These are phyloP conservation scores for Curvularia sp. DNA, from an alignment of 2,329 filamentous ascomycete genomes.

Conservation along the genomic window DNA sequence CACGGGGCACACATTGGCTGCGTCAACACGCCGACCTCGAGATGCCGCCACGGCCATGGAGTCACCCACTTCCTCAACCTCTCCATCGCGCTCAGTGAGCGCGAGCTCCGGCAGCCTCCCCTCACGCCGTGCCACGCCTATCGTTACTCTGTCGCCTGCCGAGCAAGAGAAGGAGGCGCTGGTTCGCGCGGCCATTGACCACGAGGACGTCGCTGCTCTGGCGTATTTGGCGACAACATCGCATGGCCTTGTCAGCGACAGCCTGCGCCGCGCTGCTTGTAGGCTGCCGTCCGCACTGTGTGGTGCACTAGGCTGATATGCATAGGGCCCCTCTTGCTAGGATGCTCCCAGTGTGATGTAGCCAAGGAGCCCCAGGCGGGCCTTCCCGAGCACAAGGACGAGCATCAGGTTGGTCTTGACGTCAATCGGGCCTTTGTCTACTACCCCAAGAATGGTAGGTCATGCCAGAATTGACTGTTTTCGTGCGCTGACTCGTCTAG, in stretches of 20 bases:
- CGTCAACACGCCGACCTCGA: constrained; percentile 22
- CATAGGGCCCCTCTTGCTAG: constrained; percentile 68
- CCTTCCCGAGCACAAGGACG: constrained; percentile 81
- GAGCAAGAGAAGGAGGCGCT: constrained; percentile 38
- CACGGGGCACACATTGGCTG: constrained; percentile 16
- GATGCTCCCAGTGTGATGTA: constrained; percentile 36
- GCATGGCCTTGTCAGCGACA: constrained; percentile 58
- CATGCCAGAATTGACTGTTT: neutral
- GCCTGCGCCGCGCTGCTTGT: constrained; percentile 78
- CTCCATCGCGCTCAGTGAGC: constrained; percentile 42
- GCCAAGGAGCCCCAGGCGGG: constrained; percentile 60
- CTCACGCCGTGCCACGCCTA: constrained; percentile 26
- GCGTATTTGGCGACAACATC: constrained; percentile 53
- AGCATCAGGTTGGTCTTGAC: constrained; percentile 89
- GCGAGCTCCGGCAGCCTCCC: constrained; percentile 41
- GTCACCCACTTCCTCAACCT: constrained; percentile 33
- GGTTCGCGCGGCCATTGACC: constrained; percentile 54
- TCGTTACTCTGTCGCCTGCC: constrained; percentile 26
- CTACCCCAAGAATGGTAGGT: constrained; percentile 77
- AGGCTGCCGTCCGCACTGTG: constrained; percentile 50
- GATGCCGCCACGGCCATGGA: constrained; percentile 38
- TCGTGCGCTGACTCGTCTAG: constrained; percentile 59
- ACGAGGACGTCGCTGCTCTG: constrained; percentile 52
- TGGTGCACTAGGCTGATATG: constrained; percentile 23
- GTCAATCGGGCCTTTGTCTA: constrained; percentile 97